Evolutionary conservation across 345 rosid species (phyloP).

Genomic region (Brassica incana): DNA sequence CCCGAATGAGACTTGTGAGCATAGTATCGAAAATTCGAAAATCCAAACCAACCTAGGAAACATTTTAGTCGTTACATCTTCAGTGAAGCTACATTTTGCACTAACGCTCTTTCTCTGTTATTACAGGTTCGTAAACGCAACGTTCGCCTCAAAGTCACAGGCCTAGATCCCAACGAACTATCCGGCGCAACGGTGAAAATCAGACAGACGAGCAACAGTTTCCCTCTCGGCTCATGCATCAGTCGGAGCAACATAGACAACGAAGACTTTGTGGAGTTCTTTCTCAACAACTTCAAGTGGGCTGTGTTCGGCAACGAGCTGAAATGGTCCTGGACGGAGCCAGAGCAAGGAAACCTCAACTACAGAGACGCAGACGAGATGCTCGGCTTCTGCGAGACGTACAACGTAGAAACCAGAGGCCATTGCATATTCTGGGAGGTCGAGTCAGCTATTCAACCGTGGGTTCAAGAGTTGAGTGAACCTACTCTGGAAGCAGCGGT

Average conservation of each 20-base stretch:
- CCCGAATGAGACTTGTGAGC: too few relatives aligned
- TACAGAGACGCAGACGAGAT: conserved; percentile 86
- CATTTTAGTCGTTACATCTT: too few relatives aligned
- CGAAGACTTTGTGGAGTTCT: conserved; percentile 83
- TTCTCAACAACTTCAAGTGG: conserved; percentile 79
- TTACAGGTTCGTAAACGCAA: conserved; percentile 83
- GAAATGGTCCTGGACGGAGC: conserved; percentile 97
- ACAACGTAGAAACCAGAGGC: conserved; percentile 67
- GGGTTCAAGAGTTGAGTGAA: conserved; percentile 68
- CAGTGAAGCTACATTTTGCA: too few relatives aligned
- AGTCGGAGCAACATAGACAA: conserved; percentile 81
- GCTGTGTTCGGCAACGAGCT: conserved; percentile 92
- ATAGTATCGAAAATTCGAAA: too few relatives aligned
- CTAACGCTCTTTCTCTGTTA: conserved; percentile 19
- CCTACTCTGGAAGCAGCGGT: conserved; percentile 59
- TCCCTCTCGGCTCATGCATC: conserved; percentile 86
- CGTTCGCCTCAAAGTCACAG: conserved; percentile 64
- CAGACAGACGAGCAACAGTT: conserved; percentile 66
- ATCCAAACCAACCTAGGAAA: too few relatives aligned
- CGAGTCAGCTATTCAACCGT: conserved; percentile 67
- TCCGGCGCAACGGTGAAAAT: conserved; percentile 59
- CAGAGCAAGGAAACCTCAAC: conserved; percentile 73
- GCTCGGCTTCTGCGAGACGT: conserved; percentile 65
- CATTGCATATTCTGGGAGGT: conserved; percentile 99
- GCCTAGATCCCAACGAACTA: conserved; percentile 40